Evolutionary conservation across 2,329 filamentous ascomycete genomes (phyloP), one percentile per base, ranked within the genome.

Genomic region (Bipolaris sorokiniana): DNA sequence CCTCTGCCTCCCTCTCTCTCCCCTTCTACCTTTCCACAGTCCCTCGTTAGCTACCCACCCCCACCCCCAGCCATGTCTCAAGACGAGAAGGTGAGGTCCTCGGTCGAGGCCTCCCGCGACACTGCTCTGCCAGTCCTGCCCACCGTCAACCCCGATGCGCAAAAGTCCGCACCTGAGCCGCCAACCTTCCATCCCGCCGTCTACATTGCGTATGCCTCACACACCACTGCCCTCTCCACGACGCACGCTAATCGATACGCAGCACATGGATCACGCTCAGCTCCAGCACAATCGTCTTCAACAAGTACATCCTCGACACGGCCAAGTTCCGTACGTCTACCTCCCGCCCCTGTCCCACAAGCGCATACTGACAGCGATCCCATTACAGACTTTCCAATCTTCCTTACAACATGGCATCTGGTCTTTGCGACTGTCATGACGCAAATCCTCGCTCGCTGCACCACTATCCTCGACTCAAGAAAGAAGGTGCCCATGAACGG

Each of bases 401-500:
- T 97, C 73, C 85, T 99, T 63, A 78, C 76, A 60, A 96, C 94
- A 83, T 99, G 94, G 88, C 95, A 99, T 82, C 82, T 98, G 79
- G 82, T 87, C 26, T 98, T 98, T 74, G 92, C 95, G 63, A 97
- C 93, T 34, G 76, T 97, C 75, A 94, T 97, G 85, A 99, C 95
- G 65, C 95, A 98, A 80, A 74, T 97, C 67, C 86, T 99, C 76
- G 92, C 95, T 48, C 90, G 91, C 71, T 96, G 91, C 75, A 98
- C 94, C 40, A 89, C 83, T 37, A 82, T 96, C 51, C 90, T 99
- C 63, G 95, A 99, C 81, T 93, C 92, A 67, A 89, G 95, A 71
- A 97, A 97, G 82, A 91, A 89, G 41, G 92, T 98, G 59, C 96
- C 96, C 82, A 98, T 99, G 94, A 98, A 91, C 26, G 91, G 92